Percentiles rank a stretch among this genome's conserved stretches.
phyloP scores from a whole-genome alignment of 2,329 filamentous ascomycete species.

The Torrubiellomyces zombiae region DNA sequence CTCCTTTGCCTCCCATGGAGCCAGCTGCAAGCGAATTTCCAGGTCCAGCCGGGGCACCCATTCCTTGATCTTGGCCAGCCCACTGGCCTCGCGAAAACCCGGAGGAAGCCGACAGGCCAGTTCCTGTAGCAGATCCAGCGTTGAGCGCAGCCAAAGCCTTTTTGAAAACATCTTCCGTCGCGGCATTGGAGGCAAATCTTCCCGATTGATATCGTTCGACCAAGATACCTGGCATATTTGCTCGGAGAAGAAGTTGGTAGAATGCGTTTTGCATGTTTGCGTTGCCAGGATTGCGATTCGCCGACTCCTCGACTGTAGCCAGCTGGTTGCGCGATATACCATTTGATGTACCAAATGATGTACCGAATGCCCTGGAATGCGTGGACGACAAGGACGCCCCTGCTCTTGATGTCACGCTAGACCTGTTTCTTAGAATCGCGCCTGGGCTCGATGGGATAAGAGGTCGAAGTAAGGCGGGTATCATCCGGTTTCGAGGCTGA shows the following conservation, averaged over 20 bases:
- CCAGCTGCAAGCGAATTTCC: constrained; percentile 7
- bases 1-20: constrained; percentile 52
- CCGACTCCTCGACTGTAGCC: constrained; percentile 74
- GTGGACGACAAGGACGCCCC: too few relatives aligned
- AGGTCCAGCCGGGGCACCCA: constrained; percentile 12
- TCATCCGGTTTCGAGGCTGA: constrained; percentile 6
- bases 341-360: constrained; percentile 23
- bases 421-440: too few relatives aligned
- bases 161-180: constrained; percentile 63
- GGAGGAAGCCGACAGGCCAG: constrained; percentile 8
- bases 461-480: constrained; percentile 9
- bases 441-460: constrained; percentile 10
- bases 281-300: constrained; percentile 81
- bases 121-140: constrained; percentile 11
- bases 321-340: constrained; percentile 48
- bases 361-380: constrained; percentile 12
- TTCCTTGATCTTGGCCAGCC: constrained; percentile 13
- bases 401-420: too few relatives aligned
- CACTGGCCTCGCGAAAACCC: constrained; percentile 12
- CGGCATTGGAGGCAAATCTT: constrained; percentile 64
- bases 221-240: constrained; percentile 86
- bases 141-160: constrained; percentile 42
- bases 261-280: constrained; percentile 83
- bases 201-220: constrained; percentile 80
- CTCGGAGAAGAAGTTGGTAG: constrained; percentile 77